Conservation (phyloP, 176 grass and related monocot species). For the Carex littledalei region DNA sequence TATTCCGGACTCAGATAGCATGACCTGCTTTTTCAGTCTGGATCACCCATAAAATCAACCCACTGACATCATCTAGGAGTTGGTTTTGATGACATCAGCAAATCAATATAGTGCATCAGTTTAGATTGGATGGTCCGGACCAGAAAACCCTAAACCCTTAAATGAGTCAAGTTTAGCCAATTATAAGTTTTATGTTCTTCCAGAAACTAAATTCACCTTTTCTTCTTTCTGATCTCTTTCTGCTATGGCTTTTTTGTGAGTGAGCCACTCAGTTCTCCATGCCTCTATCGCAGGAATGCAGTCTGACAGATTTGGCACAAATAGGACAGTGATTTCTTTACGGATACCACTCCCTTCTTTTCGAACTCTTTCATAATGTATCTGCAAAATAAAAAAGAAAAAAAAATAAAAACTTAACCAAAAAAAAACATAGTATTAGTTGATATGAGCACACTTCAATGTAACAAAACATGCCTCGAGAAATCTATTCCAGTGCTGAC, state of each 20-base stretch:
- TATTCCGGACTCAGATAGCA: background rate
- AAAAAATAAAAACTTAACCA: background rate
- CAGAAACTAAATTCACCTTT: slow-evolving; percentile 45
- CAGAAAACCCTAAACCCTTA: background rate
- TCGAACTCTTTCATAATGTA: slow-evolving; percentile 84
- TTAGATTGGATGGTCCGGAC: background rate
- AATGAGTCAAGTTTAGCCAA: background rate
- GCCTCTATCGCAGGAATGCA: slow-evolving; percentile 67
- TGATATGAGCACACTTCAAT: slow-evolving; percentile 11
- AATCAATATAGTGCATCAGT: background rate
- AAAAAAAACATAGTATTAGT: slow-evolving; percentile 13
- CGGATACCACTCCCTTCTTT: slow-evolving; percentile 73
- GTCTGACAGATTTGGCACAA: slow-evolving; percentile 73
- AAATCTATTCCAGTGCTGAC: slow-evolving; percentile 88
- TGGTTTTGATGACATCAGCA: background rate
- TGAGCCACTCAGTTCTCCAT: slow-evolving; percentile 77
- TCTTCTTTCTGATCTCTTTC: slow-evolving; percentile 74
- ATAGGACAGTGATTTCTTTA: slow-evolving; percentile 89
- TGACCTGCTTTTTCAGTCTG: background rate
- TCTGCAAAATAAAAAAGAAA: slow-evolving; percentile 30
- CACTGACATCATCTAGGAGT: background rate
- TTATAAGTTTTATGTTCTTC: background rate
- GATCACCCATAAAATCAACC: background rate
- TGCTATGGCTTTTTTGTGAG: slow-evolving; percentile 46
- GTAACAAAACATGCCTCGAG: slow-evolving; percentile 61